These are phyloP conservation scores for Nyssa sinensis DNA, from an alignment of 148 eudicot species.

Conservation along the genomic window DNA sequence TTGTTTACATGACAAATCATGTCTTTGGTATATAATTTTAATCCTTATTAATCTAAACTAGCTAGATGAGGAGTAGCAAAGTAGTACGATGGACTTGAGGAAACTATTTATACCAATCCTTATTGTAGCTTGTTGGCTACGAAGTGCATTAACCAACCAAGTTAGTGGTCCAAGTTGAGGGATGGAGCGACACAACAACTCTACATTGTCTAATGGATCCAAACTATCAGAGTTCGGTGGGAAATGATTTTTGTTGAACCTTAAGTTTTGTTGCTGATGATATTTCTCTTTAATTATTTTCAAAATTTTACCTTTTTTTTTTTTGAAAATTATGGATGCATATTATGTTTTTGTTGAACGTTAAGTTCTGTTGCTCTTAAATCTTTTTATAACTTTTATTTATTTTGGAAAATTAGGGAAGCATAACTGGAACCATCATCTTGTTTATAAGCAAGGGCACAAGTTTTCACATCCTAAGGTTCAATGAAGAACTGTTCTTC, in stretches of 20 bases:
- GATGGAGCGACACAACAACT: not conserved
- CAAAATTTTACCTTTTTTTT: not conserved
- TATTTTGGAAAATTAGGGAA: constrained; percentile 40
- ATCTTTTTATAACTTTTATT: not conserved
- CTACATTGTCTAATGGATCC: not conserved
- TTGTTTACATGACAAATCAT: not conserved
- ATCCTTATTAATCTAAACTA: too few relatives aligned
- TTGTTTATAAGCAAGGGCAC: constrained; percentile 74
- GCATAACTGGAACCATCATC: constrained; percentile 57
- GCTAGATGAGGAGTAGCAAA: not conserved
- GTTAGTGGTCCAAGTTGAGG: not conserved
- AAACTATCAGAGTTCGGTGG: not conserved
- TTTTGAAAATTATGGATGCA: too few relatives aligned
- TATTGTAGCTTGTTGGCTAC: not conserved
- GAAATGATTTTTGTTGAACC: not conserved
- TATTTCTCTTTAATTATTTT: not conserved
- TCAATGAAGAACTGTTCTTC: constrained; percentile 84
- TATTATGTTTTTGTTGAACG: too few relatives aligned
- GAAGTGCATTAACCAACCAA: not conserved
- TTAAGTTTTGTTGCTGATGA: not conserved
- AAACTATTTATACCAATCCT: too few relatives aligned
- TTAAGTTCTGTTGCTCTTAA: too few relatives aligned
- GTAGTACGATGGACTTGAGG: not conserved
- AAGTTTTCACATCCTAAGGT: constrained; percentile 77
- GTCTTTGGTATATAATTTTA: too few relatives aligned